Evolutionary conservation across 208 protist genomes (phyloP), one percentile per base, ranked within the genome.

Genomic region (Crithidia expoeki): DNA sequence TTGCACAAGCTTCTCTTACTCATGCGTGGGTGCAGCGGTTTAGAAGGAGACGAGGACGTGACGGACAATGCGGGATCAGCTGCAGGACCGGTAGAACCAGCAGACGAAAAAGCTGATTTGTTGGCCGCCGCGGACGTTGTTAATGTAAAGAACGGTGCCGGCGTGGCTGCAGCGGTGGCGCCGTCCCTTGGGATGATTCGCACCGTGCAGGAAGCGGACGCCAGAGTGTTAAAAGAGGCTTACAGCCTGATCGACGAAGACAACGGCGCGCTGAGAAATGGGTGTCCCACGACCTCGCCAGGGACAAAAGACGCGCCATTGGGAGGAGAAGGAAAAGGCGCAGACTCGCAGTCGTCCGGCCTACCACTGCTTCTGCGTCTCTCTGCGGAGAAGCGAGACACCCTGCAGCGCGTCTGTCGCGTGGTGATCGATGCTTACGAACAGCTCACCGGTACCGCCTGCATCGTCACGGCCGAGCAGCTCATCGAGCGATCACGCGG

Each of bases 401-500:
- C 21, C 0, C 71, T 76, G 23, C 74, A 79, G 58, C 55, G 79
- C 19, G 53, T 94, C 16, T 80, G 78, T 11, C 56, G 67, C 11
- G 78, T 86, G 14, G 38, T 95, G 32, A 63, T 93, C 1, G 74
- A 89, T 27, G 63, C 79, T 4, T 95, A 95, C 66, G 59, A 91
- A 69, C 74, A 74, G n/a, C 68, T 95, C 32, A 92, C 86, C 36
- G 76, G 79, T 27, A 76, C 52, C 6, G 72, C 55, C 16, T 90
- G 76, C 49, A 58, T 88, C 23, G 79, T 89, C 12, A 86, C 79
- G 14, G 78, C 61, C 0, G 84, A 88, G 46, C 85, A 90, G 66
- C 67, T 95, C 6, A 47, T 79, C 47, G 62, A 73, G 28, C 78
- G 86, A 16, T 50, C 73, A 21, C 86, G 90, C 36, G 74, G 79